Conservation (phyloP, 164 flowering plant genomes). For the Tinospora cordifolia region DNA sequence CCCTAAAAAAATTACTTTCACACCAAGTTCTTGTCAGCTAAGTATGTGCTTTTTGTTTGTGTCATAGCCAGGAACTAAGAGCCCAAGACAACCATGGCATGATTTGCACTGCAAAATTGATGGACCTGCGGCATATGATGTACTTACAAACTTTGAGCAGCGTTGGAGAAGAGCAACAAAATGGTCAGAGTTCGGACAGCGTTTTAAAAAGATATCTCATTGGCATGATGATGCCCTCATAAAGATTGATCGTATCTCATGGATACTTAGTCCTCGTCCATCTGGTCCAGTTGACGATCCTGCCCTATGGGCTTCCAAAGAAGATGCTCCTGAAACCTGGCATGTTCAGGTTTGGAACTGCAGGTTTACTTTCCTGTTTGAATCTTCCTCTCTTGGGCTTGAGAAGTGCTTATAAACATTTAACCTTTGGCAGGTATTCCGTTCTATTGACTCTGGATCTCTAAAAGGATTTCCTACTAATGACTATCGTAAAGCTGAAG, state of each 20-base stretch:
- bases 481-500: constrained; percentile 21
- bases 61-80: constrained; percentile 46
- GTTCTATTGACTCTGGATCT: constrained; percentile 88
- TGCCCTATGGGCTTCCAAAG: constrained; percentile 41
- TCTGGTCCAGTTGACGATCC: constrained; percentile 24
- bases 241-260: constrained; percentile 74
- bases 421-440: constrained; percentile 48
- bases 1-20: too few relatives aligned
- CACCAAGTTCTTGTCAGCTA: constrained; percentile 6
- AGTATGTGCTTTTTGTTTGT: constrained; percentile 5
- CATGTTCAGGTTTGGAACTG: constrained; percentile 62
- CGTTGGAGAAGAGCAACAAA: constrained; percentile 69
- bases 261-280: constrained; percentile 65
- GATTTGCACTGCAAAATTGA: constrained; percentile 73
- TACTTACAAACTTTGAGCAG: constrained; percentile 78
- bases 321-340: constrained; percentile 66
- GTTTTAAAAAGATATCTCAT: constrained; percentile 34
- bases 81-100: constrained; percentile 93
- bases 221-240: constrained; percentile 72
- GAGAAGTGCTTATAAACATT: constrained; percentile 6
- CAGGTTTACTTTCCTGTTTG: not conserved
- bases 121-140: constrained; percentile 86
- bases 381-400: constrained; percentile 6
- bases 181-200: constrained; percentile 51
- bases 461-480: constrained; percentile 64